Conservation (phyloP, 2,329 filamentous ascomycete species). For the Colletotrichum horii region DNA sequence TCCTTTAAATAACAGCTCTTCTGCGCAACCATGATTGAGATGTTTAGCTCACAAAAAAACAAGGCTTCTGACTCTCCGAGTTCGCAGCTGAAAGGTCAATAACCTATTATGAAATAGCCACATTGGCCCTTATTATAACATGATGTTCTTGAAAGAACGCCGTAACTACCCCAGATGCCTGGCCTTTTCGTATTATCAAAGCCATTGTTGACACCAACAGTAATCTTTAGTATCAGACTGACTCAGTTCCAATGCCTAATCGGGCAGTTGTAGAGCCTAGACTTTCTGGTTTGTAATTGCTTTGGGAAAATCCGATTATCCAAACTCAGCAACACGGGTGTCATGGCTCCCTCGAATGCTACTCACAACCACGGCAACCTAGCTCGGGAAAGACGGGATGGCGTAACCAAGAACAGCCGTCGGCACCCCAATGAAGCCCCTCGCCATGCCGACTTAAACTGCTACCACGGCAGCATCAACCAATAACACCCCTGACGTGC, state of each 20-base stretch:
- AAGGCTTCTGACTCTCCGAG: rapidly evolving
- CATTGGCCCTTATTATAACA: not conserved
- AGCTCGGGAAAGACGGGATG: not conserved
- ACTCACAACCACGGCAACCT: not conserved
- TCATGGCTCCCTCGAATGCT: not conserved
- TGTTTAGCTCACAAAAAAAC: rapidly evolving
- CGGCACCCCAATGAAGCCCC: not conserved
- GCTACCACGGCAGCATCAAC: not conserved
- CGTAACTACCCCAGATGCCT: not conserved
- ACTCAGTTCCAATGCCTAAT: not conserved
- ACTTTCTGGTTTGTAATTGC: not conserved
- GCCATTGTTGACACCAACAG: not conserved
- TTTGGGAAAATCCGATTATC: not conserved
- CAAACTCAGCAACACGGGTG: not conserved
- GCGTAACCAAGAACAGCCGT: not conserved
- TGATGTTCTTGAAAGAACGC: not conserved
- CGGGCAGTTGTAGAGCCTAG: not conserved
- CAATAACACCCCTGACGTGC: not conserved
- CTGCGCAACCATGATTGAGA: not conserved
- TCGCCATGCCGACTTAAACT: not conserved
- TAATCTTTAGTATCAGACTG: not conserved
- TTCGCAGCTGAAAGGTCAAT: not conserved
- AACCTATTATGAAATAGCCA: rapidly evolving
- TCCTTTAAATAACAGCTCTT: rapidly evolving
- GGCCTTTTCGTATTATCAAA: not conserved